Percentiles rank a stretch among this genome's conserved stretches.
These are phyloP conservation scores for Microcera coccophila DNA, from an alignment of 2,329 filamentous ascomycete genomes.

Conservation along the genomic window DNA sequence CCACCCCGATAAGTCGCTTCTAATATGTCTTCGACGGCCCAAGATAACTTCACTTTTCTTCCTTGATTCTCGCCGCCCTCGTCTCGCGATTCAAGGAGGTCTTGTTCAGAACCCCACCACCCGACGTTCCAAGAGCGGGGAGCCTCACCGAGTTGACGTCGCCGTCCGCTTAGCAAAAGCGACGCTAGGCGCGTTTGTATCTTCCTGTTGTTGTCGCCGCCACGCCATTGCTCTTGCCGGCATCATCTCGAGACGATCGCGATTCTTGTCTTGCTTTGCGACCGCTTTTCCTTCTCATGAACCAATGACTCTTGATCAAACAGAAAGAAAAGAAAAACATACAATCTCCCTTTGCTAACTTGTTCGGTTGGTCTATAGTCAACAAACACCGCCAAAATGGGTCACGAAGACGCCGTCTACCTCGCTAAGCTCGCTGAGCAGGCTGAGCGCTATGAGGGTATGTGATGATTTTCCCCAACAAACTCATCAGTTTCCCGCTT, in stretches of 20 bases:
- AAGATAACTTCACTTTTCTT: too few relatives aligned
- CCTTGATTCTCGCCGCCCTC: conserved; percentile 11
- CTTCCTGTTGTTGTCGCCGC: conserved; percentile 12
- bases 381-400: conserved; percentile 66
- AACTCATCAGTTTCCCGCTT: conserved; percentile 7
- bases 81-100: conserved; percentile 10
- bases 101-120: conserved; percentile 26
- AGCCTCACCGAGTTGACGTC: conserved; percentile 29
- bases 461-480: conserved; percentile 30
- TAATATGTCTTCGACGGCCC: too few relatives aligned
- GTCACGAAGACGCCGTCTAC: conserved; percentile 99
- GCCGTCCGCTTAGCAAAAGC: conserved; percentile 18
- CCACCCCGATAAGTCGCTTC: conserved; percentile 11
- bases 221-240: conserved; percentile 3
- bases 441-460: conserved; percentile 99
- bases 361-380: conserved; percentile 16
- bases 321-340: too few relatives aligned
- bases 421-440: conserved; percentile 99
- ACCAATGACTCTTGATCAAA: conserved; percentile 19
- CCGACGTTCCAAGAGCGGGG: conserved; percentile 27
- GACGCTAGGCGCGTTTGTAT: conserved; percentile 25
- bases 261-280: conserved; percentile 17
- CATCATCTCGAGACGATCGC: conserved; percentile 8
- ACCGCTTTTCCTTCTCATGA: conserved; percentile 14
- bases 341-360: conserved; percentile 23